Evolutionary conservation across 2,329 filamentous ascomycete species (phyloP).

Genomic region (Cadophora sp.): DNA sequence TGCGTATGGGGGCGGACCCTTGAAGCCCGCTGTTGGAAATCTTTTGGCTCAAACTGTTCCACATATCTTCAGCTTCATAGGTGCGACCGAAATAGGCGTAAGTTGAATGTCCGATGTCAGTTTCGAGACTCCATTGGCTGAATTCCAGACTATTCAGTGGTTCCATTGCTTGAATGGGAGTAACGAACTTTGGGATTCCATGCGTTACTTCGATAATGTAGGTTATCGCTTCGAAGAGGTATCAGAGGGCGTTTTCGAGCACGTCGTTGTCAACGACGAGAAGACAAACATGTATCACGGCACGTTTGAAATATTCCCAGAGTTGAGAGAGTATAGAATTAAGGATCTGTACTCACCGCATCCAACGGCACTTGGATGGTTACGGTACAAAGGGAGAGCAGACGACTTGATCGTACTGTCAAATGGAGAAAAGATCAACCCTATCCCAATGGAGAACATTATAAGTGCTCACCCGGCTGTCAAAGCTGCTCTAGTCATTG

Average conservation of each 20-base stretch:
- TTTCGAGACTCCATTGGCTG: background rate
- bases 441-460: conserved; percentile 44
- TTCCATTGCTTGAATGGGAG: background rate
- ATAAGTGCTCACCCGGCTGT: conserved; percentile 47
- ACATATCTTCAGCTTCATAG: conserved; percentile 26
- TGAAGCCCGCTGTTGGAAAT: conserved; percentile 16
- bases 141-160: background rate
- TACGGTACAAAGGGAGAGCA: conserved; percentile 21
- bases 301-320: conserved; percentile 47
- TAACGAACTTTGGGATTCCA: background rate
- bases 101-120: background rate
- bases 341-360: conserved; percentile 49
- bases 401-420: conserved; percentile 28
- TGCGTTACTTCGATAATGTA: conserved; percentile 16
- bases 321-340: conserved; percentile 44
- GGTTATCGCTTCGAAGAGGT: conserved; percentile 27
- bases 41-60: conserved; percentile 10
- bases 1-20: conserved; percentile 25
- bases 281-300: conserved; percentile 34
- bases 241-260: conserved; percentile 36
- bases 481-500: conserved; percentile 25
- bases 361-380: conserved; percentile 44
- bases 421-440: conserved; percentile 28
- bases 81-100: conserved; percentile 25
- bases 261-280: conserved; percentile 34